These are phyloP conservation scores for Candida neerlandica DNA, from an alignment of 1,139 yeast genomes.

Conservation along the genomic window DNA sequence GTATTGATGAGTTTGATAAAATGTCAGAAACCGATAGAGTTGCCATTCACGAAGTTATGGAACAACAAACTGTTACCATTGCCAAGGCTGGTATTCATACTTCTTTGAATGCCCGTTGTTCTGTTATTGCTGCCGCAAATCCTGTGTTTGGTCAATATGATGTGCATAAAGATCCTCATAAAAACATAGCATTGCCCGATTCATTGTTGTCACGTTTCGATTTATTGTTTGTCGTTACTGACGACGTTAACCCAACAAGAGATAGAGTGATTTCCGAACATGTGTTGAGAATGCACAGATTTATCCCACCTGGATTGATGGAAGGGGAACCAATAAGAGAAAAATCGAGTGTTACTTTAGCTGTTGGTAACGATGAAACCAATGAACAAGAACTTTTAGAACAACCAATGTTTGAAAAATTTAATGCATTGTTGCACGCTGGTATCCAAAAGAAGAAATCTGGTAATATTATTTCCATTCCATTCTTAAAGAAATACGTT, in stretches of 20 bases:
- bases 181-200: conserved; percentile 95
- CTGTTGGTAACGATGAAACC: conserved; percentile 73
- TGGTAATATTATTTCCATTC: conserved; percentile 73
- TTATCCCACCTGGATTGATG: conserved; percentile 80
- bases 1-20: conserved; percentile 98
- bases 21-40: conserved; percentile 97
- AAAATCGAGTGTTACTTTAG: conserved; percentile 63
- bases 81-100: conserved; percentile 99
- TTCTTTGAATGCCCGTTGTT: conserved; percentile 93
- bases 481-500: conserved; percentile 86
- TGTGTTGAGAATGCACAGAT: conserved; percentile 92
- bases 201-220: conserved; percentile 96
- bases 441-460: conserved; percentile 62
- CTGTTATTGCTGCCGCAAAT: conserved; percentile 97
- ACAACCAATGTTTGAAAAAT: conserved; percentile 75
- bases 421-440: conserved; percentile 79
- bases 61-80: conserved; percentile 97
- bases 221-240: conserved; percentile 92
- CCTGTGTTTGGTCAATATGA: conserved; percentile 98
- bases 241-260: conserved; percentile 82
- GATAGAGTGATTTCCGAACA: conserved; percentile 93
- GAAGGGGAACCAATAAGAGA: conserved; percentile 97
- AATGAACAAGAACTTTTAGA: conserved; percentile 51
- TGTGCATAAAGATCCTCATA: conserved; percentile 93
- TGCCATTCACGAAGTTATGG: conserved; percentile 99